phyloP scores from a whole-genome alignment of 108 stramenopile genomes.

The Pelagomonas calceolata region DNA sequence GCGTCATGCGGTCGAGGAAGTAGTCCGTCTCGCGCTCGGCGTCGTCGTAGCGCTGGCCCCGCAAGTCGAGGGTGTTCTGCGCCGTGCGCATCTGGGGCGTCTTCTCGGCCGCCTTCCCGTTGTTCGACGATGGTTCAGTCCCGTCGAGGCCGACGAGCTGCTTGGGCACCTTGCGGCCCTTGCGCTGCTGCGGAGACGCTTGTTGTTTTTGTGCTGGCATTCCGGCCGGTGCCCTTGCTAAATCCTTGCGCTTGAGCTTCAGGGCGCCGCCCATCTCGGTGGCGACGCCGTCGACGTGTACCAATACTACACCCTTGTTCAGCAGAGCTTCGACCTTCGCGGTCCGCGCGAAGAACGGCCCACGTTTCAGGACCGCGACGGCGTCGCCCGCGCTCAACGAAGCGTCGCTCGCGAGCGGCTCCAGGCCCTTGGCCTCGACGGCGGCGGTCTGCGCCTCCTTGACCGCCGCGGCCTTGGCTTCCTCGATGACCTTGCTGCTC shows the following conservation, averaged over 20 bases:
- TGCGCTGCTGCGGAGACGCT: too few species aligned
- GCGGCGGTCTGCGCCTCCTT: not conserved
- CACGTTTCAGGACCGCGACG: conserved; percentile 29
- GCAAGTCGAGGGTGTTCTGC: conserved; percentile 72
- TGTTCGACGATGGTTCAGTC: not conserved
- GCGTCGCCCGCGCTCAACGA: conserved; percentile 50
- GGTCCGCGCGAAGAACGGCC: not conserved
- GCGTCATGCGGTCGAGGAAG: conserved; percentile 33
- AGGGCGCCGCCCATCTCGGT: conserved; percentile 9
- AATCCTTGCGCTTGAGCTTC: conserved; percentile 48
- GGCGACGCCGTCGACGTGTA: conserved; percentile 27
- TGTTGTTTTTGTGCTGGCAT: not conserved
- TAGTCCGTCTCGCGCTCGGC: conserved; percentile 41
- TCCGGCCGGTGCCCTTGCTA: conserved; percentile 38
- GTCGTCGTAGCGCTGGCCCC: conserved; percentile 66
- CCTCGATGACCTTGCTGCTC: too few species aligned
- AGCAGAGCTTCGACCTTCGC: conserved; percentile 40
- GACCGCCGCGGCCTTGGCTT: not conserved
- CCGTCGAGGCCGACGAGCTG: not conserved
- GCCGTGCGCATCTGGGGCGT: conserved; percentile 44
- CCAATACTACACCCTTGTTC: conserved; percentile 44
- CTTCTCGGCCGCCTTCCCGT: too few species aligned
- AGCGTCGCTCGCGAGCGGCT: conserved; percentile 58
- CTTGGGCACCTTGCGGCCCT: conserved; percentile 16
- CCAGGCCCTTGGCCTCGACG: conserved; percentile 7